A percentile compares a stretch with the other conserved stretches of the same genome.
phyloP scores from a whole-genome alignment of 805 yeast genomes.

The Lipomyces lipofer region DNA sequence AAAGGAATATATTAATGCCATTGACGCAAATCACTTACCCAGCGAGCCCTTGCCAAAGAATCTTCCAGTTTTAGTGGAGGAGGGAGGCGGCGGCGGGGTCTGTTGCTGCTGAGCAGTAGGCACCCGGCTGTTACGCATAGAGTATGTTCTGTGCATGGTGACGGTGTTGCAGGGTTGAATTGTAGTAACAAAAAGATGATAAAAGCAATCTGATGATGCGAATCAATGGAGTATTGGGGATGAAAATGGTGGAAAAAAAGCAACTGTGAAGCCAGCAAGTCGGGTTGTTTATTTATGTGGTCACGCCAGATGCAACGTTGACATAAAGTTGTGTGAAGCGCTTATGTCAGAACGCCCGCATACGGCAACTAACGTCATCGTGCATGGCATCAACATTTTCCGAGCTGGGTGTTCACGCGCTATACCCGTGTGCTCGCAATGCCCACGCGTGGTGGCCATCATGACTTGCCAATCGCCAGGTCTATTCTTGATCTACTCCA shows the following conservation, averaged over 20 bases:
- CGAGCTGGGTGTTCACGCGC: no score
- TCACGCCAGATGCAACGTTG: neutral
- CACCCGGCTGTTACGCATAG: conserved; percentile 90
- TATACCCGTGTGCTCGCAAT: no score
- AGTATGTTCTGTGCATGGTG: conserved; percentile 95
- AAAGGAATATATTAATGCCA: neutral
- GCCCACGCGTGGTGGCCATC: no score
- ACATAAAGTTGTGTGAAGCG: neutral
- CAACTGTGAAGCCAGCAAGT: neutral
- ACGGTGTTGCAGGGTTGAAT: neutral
- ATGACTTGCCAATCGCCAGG: no score
- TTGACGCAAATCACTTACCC: conserved; percentile 5
- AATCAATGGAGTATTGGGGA: no score
- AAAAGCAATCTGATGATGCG: neutral
- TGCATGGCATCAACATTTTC: no score
- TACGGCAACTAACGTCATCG: neutral
- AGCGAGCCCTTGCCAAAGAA: conserved; percentile 65
- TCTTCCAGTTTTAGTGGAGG: conserved; percentile 77
- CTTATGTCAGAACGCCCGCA: neutral
- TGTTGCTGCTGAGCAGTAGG: conserved; percentile 96
- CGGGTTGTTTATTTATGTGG: neutral
- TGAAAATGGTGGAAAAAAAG: neutral
- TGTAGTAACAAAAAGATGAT: neutral
- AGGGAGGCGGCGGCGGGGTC: conserved; percentile 93
- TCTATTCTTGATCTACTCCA: no score